Evolutionary conservation across 768 basidiomycete genomes (phyloP).

Genomic region (Pisolithus sp.): DNA sequence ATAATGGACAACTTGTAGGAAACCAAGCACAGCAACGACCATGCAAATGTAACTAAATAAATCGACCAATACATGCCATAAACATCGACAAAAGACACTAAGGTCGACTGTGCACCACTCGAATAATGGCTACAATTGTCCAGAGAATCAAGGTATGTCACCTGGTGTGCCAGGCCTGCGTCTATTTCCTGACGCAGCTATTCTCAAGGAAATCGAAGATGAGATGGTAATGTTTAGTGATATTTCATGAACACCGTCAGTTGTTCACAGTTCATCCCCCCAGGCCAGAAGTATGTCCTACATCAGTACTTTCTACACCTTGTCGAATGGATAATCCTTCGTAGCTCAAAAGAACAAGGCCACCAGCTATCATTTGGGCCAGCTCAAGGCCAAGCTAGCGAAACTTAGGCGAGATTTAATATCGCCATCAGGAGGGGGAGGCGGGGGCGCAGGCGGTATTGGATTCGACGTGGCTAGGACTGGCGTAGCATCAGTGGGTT

Average conservation of each 20-base stretch:
- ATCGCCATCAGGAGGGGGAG: slow-evolving; percentile 65
- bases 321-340: slow-evolving; percentile 10
- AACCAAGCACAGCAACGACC: neutral
- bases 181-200: slow-evolving; percentile 6
- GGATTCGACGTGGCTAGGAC: slow-evolving; percentile 99
- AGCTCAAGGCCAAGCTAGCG: slow-evolving; percentile 97
- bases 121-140: slow-evolving; percentile 66
- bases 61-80: neutral
- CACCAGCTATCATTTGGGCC: no score
- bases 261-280: slow-evolving; percentile 20
- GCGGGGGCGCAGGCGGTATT: slow-evolving; percentile 72
- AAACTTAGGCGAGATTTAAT: slow-evolving; percentile 95
- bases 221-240: slow-evolving; percentile 67
- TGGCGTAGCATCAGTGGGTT: slow-evolving; percentile 95
- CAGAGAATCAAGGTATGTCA: slow-evolving; percentile 76
- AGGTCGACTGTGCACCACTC: neutral
- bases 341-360: slow-evolving; percentile 95
- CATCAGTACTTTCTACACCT: slow-evolving; percentile 4
- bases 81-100: neutral
- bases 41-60: neutral
- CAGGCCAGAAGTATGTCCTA: slow-evolving; percentile 71
- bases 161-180: slow-evolving; percentile 11
- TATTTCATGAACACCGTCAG: slow-evolving; percentile 8
- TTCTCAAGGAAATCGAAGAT: slow-evolving; percentile 83
- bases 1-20: neutral